phyloP scores from a whole-genome alignment of 208 protist species.

The Acanthamoeba royreba region DNA sequence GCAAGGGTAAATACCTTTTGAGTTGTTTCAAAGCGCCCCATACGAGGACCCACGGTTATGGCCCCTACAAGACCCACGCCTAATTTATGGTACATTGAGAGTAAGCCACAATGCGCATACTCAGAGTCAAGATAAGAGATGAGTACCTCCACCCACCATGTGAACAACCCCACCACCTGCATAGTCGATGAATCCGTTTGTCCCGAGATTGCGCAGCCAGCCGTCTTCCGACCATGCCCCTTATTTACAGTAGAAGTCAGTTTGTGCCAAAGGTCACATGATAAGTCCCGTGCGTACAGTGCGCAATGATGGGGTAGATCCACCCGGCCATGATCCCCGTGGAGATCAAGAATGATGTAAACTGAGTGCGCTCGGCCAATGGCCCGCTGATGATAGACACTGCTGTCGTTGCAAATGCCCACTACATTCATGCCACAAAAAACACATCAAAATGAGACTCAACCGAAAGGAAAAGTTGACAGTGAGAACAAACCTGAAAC shows the following conservation, averaged over 20 bases:
- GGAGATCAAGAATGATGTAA: conserved; percentile 18
- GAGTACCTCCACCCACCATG: neutral
- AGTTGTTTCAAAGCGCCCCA: neutral
- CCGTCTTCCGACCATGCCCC: conserved; percentile 30
- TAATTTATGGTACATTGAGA: no score
- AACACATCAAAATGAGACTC: neutral
- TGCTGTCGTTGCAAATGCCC: conserved; percentile 10
- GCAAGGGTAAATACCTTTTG: neutral
- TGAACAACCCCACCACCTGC: conserved; percentile 30
- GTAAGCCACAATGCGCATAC: no score
- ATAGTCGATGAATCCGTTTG: conserved; percentile 42
- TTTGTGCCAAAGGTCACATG: no score
- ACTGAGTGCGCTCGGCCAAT: conserved; percentile 30
- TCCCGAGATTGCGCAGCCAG: conserved; percentile 6
- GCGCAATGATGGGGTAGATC: conserved; percentile 23
- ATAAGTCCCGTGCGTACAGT: neutral
- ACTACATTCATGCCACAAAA: no score
- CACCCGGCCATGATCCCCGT: neutral
- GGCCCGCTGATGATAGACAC: conserved; percentile 8
- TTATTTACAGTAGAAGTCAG: no score
- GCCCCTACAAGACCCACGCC: conserved; percentile 3
- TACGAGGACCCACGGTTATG: neutral
- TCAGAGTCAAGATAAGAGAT: no score
- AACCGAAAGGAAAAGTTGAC: neutral
- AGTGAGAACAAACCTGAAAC: neutral